Conservation (phyloP, 768 basidiomycete species). For the Cystofilobasidium bisporidii region DNA sequence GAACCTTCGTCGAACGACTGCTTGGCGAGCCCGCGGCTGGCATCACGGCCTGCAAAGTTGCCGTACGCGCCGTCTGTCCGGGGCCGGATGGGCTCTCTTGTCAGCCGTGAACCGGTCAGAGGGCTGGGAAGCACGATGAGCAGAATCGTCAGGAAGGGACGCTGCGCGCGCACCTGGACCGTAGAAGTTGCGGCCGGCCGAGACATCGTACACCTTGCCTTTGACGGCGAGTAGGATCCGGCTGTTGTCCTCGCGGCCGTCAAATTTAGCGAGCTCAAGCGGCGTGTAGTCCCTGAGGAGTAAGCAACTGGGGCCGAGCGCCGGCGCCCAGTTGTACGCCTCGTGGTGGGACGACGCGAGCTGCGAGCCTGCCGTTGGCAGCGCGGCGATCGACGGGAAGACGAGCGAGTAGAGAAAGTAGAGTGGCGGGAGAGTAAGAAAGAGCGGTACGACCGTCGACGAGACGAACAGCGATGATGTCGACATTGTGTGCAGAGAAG, state of each 20-base stretch:
- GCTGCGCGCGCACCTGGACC: slow-evolving; percentile 62
- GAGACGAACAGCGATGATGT: slow-evolving; percentile 7
- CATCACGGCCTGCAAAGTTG: slow-evolving; percentile 94
- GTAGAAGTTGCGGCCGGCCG: slow-evolving; percentile 79
- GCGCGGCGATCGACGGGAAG: slow-evolving; percentile 49
- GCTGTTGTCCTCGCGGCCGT: slow-evolving; percentile 48
- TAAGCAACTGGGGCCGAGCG: slow-evolving; percentile 64
- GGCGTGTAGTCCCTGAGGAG: slow-evolving; percentile 72
- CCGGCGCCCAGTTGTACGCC: slow-evolving; percentile 87
- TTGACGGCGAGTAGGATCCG: slow-evolving; percentile 80
- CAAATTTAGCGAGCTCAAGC: slow-evolving; percentile 57
- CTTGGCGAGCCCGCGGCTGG: slow-evolving; percentile 93
- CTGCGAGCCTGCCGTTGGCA: slow-evolving; percentile 36
- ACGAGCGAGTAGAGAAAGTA: slow-evolving; percentile 66
- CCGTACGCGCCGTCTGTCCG: slow-evolving; percentile 98
- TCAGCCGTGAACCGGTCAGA: no score
- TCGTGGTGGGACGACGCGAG: slow-evolving; percentile 63
- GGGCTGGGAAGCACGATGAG: no score
- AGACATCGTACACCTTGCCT: slow-evolving; percentile 85
- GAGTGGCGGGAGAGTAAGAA: slow-evolving; percentile 52
- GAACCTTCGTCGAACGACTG: slow-evolving; percentile 86
- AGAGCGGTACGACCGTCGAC: slow-evolving; percentile 15
- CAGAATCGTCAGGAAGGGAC: background rate
- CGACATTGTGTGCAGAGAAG: background rate
- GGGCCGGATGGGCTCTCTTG: no score